A percentile compares a stretch with the other conserved stretches of the same genome.
Conservation (phyloP, 192 early-diverging fungal species). For the Coemansia sp. region DNA sequence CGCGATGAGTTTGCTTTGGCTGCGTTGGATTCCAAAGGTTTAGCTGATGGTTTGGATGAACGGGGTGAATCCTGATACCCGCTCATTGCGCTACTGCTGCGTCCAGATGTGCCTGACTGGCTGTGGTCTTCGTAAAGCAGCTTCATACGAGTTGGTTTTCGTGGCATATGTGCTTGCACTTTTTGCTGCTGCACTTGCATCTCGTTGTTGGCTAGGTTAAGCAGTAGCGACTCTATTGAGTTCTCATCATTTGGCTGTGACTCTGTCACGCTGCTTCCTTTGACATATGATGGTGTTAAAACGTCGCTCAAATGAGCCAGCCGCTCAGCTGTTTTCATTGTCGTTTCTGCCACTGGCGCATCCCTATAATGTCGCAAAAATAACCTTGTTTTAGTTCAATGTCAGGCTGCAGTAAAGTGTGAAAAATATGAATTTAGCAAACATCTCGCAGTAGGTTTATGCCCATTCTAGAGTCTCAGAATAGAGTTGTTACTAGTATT, state of each 20-base stretch:
- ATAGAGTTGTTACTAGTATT: too few relatives aligned
- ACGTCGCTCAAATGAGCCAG: slow-evolving; percentile 51
- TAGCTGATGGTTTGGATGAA: neutral
- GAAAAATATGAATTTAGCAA: too few relatives aligned
- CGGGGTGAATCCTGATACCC: neutral
- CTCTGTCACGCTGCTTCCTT: slow-evolving; percentile 7
- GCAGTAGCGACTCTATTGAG: slow-evolving; percentile 48
- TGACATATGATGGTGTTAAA: slow-evolving; percentile 40
- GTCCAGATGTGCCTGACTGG: slow-evolving; percentile 25
- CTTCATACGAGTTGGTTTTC: slow-evolving; percentile 50
- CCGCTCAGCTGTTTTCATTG: slow-evolving; percentile 51
- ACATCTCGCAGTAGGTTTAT: too few relatives aligned
- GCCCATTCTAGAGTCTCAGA: too few relatives aligned
- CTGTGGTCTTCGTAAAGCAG: slow-evolving; percentile 52
- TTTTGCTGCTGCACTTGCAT: slow-evolving; percentile 55
- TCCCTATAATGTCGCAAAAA: slow-evolving; percentile 25
- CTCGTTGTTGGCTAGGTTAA: slow-evolving; percentile 53
- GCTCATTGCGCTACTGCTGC: slow-evolving; percentile 23
- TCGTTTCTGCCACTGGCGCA: slow-evolving; percentile 29
- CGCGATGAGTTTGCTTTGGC: slow-evolving; percentile 12
- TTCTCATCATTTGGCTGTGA: slow-evolving; percentile 14
- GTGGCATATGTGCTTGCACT: slow-evolving; percentile 48
- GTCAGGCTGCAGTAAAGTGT: too few relatives aligned
- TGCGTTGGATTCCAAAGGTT: neutral
- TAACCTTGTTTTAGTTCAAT: neutral